These are phyloP conservation scores for Aspergillus puulaauensis DNA, from an alignment of 2,329 filamentous ascomycete species.

Conservation along the genomic window DNA sequence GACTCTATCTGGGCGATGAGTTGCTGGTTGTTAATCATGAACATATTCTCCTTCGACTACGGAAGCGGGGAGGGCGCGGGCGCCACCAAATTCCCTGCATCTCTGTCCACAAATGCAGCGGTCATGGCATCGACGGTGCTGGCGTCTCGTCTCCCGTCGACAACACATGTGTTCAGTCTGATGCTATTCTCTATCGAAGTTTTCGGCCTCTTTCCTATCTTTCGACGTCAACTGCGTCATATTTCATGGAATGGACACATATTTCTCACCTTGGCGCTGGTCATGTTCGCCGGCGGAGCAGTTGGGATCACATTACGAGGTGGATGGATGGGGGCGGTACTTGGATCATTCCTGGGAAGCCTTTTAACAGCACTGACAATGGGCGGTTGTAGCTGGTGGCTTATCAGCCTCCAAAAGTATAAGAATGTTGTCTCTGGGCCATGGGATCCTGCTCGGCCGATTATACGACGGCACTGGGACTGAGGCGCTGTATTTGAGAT, in stretches of 20 bases:
- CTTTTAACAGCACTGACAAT: slow-evolving; percentile 74
- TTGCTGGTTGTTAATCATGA: slow-evolving; percentile 88
- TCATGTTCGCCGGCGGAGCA: slow-evolving; percentile 76
- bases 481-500: slow-evolving; percentile 15
- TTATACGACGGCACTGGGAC: slow-evolving; percentile 46
- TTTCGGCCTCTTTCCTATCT: slow-evolving; percentile 96
- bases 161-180: slow-evolving; percentile 90
- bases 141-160: slow-evolving; percentile 82
- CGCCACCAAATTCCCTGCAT: slow-evolving; percentile 54
- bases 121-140: slow-evolving; percentile 95
- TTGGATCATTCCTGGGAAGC: slow-evolving; percentile 76
- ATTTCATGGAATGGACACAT: slow-evolving; percentile 81
- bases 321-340: slow-evolving; percentile 56
- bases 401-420: slow-evolving; percentile 95
- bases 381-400: slow-evolving; percentile 95
- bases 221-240: slow-evolving; percentile 81
- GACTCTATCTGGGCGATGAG: slow-evolving; percentile 98
- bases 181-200: slow-evolving; percentile 97
- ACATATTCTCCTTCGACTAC: slow-evolving; percentile 98
- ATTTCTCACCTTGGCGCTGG: slow-evolving; percentile 70
- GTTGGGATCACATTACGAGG: slow-evolving; percentile 63
- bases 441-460: slow-evolving; percentile 90
- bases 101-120: slow-evolving; percentile 89
- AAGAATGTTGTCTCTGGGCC: slow-evolving; percentile 98
- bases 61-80: slow-evolving; percentile 56